Base-by-base conservation (phyloP, 305 asterid genomes). In the Solanum hybrid region DNA sequence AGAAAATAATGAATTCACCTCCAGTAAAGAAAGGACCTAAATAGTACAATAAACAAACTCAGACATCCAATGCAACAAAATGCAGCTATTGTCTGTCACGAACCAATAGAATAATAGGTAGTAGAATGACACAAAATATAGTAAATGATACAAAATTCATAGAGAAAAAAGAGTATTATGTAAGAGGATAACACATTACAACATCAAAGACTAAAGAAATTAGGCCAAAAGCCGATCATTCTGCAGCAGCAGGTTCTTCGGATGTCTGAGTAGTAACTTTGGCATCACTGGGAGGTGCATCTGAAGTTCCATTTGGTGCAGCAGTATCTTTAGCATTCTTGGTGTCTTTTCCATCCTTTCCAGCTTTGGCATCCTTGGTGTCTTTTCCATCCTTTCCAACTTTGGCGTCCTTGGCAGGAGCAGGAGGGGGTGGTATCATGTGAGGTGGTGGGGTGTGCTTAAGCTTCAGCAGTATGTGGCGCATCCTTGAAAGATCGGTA, bases 401-500 rank as follows among this genome's bases (percentile, higher is more conserved):
- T 92, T 94, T 94, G 34, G 91, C 95, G 87, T 95, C 97, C 91
- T 97, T 96, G 79, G 97, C 94, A 9, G 98, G 94, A 85, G 95
- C 89, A n/a, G 98, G 95, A 38, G 98, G 97, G 57, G 96, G 98
- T 14, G 99, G 98, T 20, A 97, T 11, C 99, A 97, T 97, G 94
- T 96, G 98, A 65, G 98, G 91, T n/a, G 98, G 99, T 89, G 98
- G 98, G 15, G 93, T 95, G 94, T 96, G 99, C 95, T 97, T 97
- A 91, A 97, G 97, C 94, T 95, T 97, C 94, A 97, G 93, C 89
- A 97, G 90, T 87, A 97, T 93, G 39, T 97, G 98, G 32, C 99
- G 99, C 98, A 97, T 93, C 95, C 99, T 95, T 22, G 98, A 94
- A 90, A 97, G 97, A 38, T 97, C 99, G 20, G 99, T 97, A 34